Conservation (phyloP, 164 flowering plant species). For the Tinospora cordifolia region DNA sequence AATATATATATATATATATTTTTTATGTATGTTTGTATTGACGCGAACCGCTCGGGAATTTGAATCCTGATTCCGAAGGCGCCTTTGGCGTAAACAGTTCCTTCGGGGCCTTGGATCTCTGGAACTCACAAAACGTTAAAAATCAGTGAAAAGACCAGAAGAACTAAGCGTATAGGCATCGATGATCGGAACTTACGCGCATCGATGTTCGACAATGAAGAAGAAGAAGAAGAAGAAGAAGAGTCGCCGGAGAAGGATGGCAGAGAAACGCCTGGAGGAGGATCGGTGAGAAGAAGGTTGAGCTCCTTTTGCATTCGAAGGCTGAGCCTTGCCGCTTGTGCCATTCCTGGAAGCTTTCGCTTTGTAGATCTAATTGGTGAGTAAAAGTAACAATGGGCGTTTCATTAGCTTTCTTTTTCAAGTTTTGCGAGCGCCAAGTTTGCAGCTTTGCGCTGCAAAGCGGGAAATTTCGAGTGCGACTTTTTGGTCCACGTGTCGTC, state of each 20-base stretch:
- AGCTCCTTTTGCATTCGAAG: conserved; percentile 86
- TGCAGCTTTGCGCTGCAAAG: neutral
- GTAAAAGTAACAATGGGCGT: too few relatives aligned
- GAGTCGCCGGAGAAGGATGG: conserved; percentile 40
- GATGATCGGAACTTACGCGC: conserved; percentile 36
- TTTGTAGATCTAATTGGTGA: neutral
- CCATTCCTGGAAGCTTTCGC: conserved; percentile 29
- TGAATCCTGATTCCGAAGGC: conserved; percentile 59
- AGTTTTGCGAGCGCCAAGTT: neutral
- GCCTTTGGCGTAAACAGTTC: conserved; percentile 62
- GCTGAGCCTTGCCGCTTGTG: conserved; percentile 72
- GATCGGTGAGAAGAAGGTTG: conserved; percentile 70
- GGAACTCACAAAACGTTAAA: neutral
- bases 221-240: conserved; percentile 22
- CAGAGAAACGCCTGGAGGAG: conserved; percentile 71
- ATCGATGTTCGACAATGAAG: conserved; percentile 40
- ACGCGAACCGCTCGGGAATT: conserved; percentile 67
- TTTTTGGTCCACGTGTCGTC: too few relatives aligned
- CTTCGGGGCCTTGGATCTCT: conserved; percentile 79
- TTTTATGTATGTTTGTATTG: too few relatives aligned
- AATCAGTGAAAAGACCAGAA: neutral
- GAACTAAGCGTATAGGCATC: neutral
- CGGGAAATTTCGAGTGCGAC: too few relatives aligned
- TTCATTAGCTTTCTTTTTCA: neutral
- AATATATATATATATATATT: neutral